A percentile compares a stretch with the other conserved stretches of the same genome.
Conservation (phyloP, 805 yeast genomes). For the Metschnikowia continentalis region DNA sequence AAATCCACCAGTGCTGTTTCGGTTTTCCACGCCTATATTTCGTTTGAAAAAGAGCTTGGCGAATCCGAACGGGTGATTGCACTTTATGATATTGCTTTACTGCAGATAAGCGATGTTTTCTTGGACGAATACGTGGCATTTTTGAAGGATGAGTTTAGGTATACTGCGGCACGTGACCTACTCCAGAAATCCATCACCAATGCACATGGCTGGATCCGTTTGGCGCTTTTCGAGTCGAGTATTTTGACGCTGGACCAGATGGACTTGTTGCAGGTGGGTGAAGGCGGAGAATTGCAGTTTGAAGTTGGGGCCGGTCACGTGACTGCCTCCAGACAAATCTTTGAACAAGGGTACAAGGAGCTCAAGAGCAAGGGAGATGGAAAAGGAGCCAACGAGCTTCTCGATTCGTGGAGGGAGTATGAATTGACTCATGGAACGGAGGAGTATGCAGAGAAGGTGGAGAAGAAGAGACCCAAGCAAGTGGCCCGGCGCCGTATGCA, state of each 20-base stretch:
- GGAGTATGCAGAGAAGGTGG: conserved; percentile 32
- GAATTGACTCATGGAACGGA: conserved; percentile 59
- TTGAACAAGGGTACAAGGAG: conserved; percentile 47
- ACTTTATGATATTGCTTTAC: conserved; percentile 51
- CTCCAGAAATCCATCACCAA: conserved; percentile 39
- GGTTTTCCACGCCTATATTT: conserved; percentile 63
- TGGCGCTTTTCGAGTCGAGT: conserved; percentile 68
- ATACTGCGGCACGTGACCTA: conserved; percentile 49
- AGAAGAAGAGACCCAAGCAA: conserved; percentile 49
- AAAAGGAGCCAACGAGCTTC: conserved; percentile 47
- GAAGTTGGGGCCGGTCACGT: conserved; percentile 49
- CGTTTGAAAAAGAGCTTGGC: conserved; percentile 61
- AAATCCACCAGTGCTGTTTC: neutral
- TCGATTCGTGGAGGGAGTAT: conserved; percentile 61
- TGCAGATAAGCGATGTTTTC: conserved; percentile 18
- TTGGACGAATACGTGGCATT: conserved; percentile 46
- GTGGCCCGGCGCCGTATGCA: conserved; percentile 44
- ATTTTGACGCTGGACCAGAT: conserved; percentile 56
- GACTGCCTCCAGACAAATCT: conserved; percentile 49
- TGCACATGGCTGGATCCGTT: conserved; percentile 51
- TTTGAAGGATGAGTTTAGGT: conserved; percentile 58
- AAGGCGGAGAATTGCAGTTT: conserved; percentile 49
- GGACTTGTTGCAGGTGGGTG: conserved; percentile 39
- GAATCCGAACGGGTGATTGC: conserved; percentile 68
- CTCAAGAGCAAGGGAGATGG: conserved; percentile 35